Conservation (phyloP, 83 land plant genomes). For the Larix sibirica region DNA sequence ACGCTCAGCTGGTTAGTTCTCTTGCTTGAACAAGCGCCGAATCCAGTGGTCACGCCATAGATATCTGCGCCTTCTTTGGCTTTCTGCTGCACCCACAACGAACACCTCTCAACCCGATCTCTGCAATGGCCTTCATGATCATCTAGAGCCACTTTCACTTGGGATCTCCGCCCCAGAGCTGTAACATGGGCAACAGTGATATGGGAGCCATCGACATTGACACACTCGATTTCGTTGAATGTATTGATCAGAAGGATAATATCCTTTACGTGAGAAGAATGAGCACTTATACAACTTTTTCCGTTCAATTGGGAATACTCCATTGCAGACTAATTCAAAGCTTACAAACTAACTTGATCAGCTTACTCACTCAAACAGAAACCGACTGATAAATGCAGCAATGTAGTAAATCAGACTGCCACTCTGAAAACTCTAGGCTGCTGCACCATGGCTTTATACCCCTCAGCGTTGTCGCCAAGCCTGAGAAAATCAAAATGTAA, state of each 20-base stretch:
- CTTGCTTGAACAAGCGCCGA: constrained; percentile 2
- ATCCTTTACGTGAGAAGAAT: background rate
- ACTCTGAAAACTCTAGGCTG: too few relatives aligned
- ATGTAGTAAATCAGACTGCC: too few relatives aligned
- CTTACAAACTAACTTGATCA: too few relatives aligned
- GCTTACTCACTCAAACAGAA: too few relatives aligned
- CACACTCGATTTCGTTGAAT: background rate
- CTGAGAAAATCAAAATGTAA: too few relatives aligned
- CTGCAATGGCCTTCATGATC: background rate
- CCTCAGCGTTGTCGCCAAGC: too few relatives aligned
- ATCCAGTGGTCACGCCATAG: constrained; percentile 2
- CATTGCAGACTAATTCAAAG: too few relatives aligned
- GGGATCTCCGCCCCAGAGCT: background rate
- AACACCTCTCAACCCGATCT: background rate
- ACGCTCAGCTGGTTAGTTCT: background rate
- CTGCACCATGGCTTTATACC: too few relatives aligned
- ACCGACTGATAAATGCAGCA: too few relatives aligned
- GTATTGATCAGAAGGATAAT: background rate
- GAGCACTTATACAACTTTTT: too few relatives aligned
- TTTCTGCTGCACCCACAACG: background rate
- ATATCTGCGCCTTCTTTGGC: constrained; percentile 7
- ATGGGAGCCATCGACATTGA: background rate
- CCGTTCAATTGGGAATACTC: too few relatives aligned
- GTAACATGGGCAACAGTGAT: constrained; percentile 1
- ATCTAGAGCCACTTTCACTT: background rate